phyloP scores from a whole-genome alignment of 352 stramenopile genomes.

The Pythium apleroticum region DNA sequence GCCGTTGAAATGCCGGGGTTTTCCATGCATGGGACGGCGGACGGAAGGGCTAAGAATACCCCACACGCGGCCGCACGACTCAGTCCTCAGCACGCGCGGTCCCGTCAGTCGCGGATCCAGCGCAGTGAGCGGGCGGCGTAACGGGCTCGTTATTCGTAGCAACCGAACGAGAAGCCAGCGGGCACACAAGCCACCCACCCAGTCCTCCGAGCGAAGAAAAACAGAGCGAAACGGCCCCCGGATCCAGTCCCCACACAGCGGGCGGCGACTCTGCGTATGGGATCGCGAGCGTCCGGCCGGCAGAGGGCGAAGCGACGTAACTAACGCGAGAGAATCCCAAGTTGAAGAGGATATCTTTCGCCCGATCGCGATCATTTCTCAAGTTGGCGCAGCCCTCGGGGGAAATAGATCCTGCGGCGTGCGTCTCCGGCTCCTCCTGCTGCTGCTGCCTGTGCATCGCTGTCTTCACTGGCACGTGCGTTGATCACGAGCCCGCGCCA shows the following conservation, averaged over 20 bases:
- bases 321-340: conserved; percentile 19
- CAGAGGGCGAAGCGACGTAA: conserved; percentile 14
- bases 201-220: conserved; percentile 7
- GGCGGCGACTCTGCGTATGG: conserved; percentile 14
- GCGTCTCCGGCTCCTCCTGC: too few relatives aligned
- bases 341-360: conserved; percentile 33
- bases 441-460: background rate
- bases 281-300: conserved; percentile 11
- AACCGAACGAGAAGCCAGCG: conserved; percentile 2
- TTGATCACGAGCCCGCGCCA: background rate
- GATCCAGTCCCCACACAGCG: background rate
- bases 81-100: conserved; percentile 1
- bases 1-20: conserved; percentile 4
- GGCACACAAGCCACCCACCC: background rate
- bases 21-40: conserved; percentile 11
- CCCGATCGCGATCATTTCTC: conserved; percentile 19
- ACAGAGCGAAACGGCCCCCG: conserved; percentile 16
- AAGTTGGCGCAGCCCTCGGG: conserved; percentile 21
- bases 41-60: conserved; percentile 21
- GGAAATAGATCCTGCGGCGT: background rate
- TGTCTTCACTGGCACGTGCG: too few relatives aligned
- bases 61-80: background rate
- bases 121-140: conserved; percentile 4
- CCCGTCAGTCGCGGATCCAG: conserved; percentile 26
- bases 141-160: conserved; percentile 15